Conservation (phyloP, 2,329 filamentous ascomycete species). For the Fusarium sp. region DNA sequence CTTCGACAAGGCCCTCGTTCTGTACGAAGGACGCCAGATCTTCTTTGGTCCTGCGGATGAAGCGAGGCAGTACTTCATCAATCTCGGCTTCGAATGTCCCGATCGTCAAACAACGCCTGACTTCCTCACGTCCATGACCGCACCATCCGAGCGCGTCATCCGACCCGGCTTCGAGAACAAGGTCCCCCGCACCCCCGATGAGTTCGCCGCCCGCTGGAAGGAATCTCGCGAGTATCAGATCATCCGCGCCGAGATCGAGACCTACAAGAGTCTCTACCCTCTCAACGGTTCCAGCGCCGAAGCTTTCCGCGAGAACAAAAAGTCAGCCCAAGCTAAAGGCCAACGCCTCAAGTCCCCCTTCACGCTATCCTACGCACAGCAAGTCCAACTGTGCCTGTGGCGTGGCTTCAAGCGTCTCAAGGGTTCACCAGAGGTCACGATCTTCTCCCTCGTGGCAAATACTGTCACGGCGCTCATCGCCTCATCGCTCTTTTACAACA, state of each 20-base stretch:
- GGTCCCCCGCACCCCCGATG: conserved; percentile 51
- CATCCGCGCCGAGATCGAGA: conserved; percentile 39
- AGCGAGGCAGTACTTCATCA: conserved; percentile 70
- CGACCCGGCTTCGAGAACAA: conserved; percentile 48
- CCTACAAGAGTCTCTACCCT: conserved; percentile 49
- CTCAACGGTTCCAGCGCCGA: conserved; percentile 37
- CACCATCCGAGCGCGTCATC: conserved; percentile 49
- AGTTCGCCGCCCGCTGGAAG: conserved; percentile 52
- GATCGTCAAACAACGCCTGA: conserved; percentile 72
- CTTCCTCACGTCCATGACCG: conserved; percentile 68
- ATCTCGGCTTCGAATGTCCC: conserved; percentile 71
- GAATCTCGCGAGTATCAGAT: conserved; percentile 34
- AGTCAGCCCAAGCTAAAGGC: conserved; percentile 45
- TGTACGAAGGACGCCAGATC: conserved; percentile 75
- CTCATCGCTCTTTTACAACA: conserved; percentile 34
- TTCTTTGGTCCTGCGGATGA: conserved; percentile 69
- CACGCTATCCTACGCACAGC: conserved; percentile 58
- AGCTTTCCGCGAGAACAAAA: conserved; percentile 43
- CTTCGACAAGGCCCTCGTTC: conserved; percentile 74
- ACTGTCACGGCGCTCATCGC: conserved; percentile 19
- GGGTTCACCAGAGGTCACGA: conserved; percentile 40
- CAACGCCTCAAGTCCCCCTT: conserved; percentile 60
- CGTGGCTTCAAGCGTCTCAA: conserved; percentile 53
- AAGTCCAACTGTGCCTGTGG: conserved; percentile 56
- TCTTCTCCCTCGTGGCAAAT: conserved; percentile 28